Evolutionary conservation across 2,329 filamentous ascomycete genomes (phyloP).

Genomic region (Orbilia brochopaga): DNA sequence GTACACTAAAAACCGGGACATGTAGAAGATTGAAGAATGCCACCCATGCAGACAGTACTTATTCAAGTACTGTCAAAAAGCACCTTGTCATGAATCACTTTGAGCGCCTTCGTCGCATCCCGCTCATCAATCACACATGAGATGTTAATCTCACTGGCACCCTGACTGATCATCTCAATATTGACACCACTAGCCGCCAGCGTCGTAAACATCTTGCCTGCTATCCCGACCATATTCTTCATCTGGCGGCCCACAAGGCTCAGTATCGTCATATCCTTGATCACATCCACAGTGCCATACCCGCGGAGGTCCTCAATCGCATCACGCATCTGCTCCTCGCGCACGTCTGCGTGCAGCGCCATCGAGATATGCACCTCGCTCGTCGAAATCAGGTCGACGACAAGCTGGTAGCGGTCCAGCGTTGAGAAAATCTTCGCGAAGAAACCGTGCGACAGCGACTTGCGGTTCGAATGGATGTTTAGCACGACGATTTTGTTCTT

Average conservation of each 20-base stretch:
- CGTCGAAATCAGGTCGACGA: constrained; percentile 94
- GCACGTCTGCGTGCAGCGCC: constrained; percentile 83
- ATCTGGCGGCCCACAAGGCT: constrained; percentile 93
- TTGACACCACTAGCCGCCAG: constrained; percentile 93
- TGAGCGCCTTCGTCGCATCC: constrained; percentile 91
- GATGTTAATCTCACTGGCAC: constrained; percentile 98
- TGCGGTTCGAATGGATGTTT: constrained; percentile 97
- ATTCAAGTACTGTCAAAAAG: constrained; percentile 18
- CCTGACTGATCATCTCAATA: constrained; percentile 99
- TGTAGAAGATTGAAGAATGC: too few species aligned
- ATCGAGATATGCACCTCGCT: constrained; percentile 97
- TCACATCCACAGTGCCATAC: constrained; percentile 87
- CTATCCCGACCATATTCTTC: constrained; percentile 96
- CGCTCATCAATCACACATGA: constrained; percentile 93
- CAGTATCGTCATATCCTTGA: constrained; percentile 91
- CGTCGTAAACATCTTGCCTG: constrained; percentile 91
- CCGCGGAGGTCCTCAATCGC: constrained; percentile 75
- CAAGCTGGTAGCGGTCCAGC: constrained; percentile 82
- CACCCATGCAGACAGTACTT: too few species aligned
- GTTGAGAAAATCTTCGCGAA: constrained; percentile 92
- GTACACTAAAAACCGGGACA: too few species aligned
- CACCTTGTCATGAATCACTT: constrained; percentile 73
- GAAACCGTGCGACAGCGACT: constrained; percentile 93
- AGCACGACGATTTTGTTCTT: constrained; percentile 97
- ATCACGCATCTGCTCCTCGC: constrained; percentile 68